Conservation (phyloP, 306 rosid genomes). For the Cicer pinnatifidum region DNA sequence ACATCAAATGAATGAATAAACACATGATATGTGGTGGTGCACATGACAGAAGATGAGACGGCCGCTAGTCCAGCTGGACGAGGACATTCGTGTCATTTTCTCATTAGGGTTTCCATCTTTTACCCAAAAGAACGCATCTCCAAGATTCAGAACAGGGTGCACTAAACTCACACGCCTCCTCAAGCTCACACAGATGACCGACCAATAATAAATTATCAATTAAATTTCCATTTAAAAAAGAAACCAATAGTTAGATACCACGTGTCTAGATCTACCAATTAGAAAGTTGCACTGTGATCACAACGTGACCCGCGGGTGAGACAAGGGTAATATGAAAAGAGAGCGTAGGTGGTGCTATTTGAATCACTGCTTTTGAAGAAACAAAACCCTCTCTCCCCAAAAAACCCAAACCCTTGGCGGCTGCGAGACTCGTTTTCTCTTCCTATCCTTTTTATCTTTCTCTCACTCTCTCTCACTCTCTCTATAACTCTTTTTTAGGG, state of each 20-base stretch:
- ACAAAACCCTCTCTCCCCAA: constrained; percentile 84
- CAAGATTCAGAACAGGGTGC: constrained; percentile 29
- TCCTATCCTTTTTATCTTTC: constrained; percentile 1
- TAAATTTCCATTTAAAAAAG: background rate
- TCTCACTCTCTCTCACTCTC: background rate
- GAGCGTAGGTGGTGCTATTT: constrained; percentile 86
- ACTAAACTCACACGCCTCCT: background rate
- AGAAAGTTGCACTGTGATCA: background rate
- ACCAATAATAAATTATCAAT: constrained; percentile 37
- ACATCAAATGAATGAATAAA: background rate
- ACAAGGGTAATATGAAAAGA: background rate
- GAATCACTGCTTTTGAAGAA: constrained; percentile 88
- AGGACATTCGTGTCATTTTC: constrained; percentile 65
- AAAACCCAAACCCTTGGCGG: constrained; percentile 99
- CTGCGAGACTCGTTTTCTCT: constrained; percentile 72
- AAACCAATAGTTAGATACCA: rapidly evolving
- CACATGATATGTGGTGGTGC: constrained; percentile 32
- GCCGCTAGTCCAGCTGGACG: constrained; percentile 43
- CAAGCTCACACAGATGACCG: background rate
- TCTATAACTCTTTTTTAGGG: constrained; percentile 47
- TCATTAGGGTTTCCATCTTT: constrained; percentile 72
- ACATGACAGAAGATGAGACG: constrained; percentile 29
- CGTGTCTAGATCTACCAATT: constrained; percentile 47
- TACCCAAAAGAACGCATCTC: constrained; percentile 44
- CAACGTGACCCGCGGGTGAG: constrained; percentile 64